Conservation (phyloP, 2,329 filamentous ascomycete genomes). For the Botrytis pseudocinerea region DNA sequence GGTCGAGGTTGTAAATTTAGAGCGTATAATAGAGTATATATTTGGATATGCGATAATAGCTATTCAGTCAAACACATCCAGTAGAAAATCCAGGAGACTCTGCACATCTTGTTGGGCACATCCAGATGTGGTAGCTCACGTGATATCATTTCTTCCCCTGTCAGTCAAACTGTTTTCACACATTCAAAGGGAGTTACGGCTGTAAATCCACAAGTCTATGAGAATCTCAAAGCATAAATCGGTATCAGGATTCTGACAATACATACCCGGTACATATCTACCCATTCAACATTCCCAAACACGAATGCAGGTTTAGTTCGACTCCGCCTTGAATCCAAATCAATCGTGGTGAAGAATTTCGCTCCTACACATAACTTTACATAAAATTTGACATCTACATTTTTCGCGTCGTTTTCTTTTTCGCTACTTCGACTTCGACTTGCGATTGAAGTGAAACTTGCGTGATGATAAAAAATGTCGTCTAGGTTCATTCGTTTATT, state of each 20-base stretch:
- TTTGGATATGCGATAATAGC: fast-evolving
- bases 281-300: neutral
- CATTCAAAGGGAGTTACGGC: neutral
- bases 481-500: neutral
- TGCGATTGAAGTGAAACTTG: neutral
- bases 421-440: neutral
- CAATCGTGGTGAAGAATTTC: neutral
- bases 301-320: neutral
- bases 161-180: neutral
- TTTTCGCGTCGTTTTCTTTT: neutral
- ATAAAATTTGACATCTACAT: neutral
- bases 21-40: neutral
- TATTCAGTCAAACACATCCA: neutral
- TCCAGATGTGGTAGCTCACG: fast-evolving
- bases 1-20: neutral
- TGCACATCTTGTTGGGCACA: neutral
- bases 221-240: neutral
- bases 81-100: neutral
- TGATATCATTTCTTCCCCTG: fast-evolving
- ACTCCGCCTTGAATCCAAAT: neutral
- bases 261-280: neutral
- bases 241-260: neutral
- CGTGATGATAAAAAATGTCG: fast-evolving
- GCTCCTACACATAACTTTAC: too few species aligned
- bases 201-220: neutral